phyloP scores from a whole-genome alignment of 2,329 filamentous ascomycete species.

The Ilyonectria robusta region DNA sequence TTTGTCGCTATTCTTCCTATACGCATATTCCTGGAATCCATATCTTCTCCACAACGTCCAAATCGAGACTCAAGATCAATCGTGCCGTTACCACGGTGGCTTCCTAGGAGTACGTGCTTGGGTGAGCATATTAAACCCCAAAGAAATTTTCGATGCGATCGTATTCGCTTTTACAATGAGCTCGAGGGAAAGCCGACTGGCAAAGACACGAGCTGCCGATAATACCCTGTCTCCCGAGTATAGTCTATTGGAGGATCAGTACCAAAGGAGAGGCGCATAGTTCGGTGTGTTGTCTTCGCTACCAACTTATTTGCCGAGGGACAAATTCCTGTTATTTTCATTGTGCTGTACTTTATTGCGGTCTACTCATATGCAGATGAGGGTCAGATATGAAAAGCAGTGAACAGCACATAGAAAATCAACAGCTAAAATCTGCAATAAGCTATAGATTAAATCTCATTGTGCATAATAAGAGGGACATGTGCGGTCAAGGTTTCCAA shows the following conservation, averaged over 20 bases:
- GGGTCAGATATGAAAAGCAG: too few relatives aligned
- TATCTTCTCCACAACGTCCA: slow-evolving; percentile 18
- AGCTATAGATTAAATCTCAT: too few relatives aligned
- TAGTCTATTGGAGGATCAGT: slow-evolving; percentile 19
- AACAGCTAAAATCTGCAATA: too few relatives aligned
- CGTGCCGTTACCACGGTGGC: slow-evolving; percentile 2
- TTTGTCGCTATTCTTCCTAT: slow-evolving; percentile 36
- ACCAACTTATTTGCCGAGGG: too few relatives aligned
- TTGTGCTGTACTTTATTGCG: too few relatives aligned
- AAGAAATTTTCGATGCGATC: slow-evolving; percentile 12
- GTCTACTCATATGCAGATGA: too few relatives aligned
- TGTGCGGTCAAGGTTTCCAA: too few relatives aligned
- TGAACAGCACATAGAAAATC: too few relatives aligned
- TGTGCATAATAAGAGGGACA: too few relatives aligned
- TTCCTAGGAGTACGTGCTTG: background rate
- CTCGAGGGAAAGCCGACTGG: background rate
- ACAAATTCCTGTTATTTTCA: too few relatives aligned
- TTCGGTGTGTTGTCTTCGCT: background rate
- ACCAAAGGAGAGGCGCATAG: slow-evolving; percentile 8
- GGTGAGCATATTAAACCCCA: slow-evolving; percentile 5
- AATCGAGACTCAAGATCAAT: background rate
- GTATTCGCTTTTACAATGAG: slow-evolving; percentile 17
- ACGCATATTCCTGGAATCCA: slow-evolving; percentile 39
- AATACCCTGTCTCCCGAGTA: background rate
- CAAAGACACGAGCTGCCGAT: background rate